These are phyloP conservation scores for Hymenoscyphus occultus DNA, from an alignment of 2,329 filamentous ascomycete genomes.

Conservation along the genomic window DNA sequence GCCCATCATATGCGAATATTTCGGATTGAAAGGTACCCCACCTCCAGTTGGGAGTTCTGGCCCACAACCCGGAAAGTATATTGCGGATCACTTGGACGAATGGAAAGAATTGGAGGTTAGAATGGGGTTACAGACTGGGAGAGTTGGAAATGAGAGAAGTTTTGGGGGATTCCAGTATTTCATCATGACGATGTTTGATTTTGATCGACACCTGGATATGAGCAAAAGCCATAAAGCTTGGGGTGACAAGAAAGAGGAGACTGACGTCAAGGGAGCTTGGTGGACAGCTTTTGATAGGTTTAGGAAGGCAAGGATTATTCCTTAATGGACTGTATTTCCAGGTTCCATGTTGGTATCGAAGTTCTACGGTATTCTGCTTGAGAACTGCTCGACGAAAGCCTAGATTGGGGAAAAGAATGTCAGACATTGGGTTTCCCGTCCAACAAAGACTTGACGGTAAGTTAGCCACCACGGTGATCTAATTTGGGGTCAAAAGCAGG, in stretches of 20 bases:
- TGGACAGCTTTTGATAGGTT: constrained; percentile 44
- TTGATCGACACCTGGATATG: constrained; percentile 46
- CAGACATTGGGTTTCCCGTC: too few species aligned
- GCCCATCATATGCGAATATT: constrained; percentile 46
- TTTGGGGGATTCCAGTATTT: constrained; percentile 43
- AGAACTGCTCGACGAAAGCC: too few species aligned
- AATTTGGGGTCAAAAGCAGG: too few species aligned
- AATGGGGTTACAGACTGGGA: constrained; percentile 40
- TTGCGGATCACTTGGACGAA: constrained; percentile 34
- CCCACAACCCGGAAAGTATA: constrained; percentile 37
- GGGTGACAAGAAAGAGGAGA: constrained; percentile 41
- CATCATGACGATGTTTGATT: constrained; percentile 45
- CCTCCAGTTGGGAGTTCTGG: constrained; percentile 33
- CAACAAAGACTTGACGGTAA: too few species aligned
- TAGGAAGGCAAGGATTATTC: constrained; percentile 43
- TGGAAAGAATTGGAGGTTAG: constrained; percentile 38
- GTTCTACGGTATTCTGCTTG: too few species aligned
- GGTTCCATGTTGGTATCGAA: too few species aligned
- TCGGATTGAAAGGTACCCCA: constrained; percentile 42
- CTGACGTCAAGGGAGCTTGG: constrained; percentile 38
- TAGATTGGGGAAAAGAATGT: too few species aligned
- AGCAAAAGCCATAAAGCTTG: constrained; percentile 42
- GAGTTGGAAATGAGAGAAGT: constrained; percentile 39
- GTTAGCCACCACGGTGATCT: too few species aligned
- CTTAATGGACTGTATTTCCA: constrained; percentile 16